phyloP scores from a whole-genome alignment of 2,329 filamentous ascomycete genomes.

The Colletotrichum incanum region DNA sequence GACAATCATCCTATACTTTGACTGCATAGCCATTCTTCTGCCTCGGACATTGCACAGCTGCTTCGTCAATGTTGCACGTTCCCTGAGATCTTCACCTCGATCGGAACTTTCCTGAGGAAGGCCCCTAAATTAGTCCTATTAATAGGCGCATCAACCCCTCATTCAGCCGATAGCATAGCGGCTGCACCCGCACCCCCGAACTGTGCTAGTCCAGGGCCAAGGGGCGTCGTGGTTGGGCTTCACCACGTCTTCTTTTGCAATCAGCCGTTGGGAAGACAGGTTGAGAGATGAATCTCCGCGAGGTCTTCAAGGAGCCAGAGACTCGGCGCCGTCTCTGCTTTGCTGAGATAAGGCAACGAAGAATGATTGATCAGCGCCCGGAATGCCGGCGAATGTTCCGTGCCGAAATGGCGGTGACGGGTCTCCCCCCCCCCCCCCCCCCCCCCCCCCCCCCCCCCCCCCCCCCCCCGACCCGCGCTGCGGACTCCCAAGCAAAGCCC shows the following conservation, averaged over 20 bases:
- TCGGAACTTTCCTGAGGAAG: conserved; percentile 20
- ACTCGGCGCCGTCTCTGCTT: not conserved
- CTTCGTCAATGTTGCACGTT: not conserved
- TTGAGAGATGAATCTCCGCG: not conserved
- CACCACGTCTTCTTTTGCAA: not conserved
- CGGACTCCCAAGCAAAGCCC: conserved; percentile 27
- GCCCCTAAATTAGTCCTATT: conserved; percentile 25
- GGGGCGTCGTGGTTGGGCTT: not conserved
- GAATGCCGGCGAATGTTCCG: conserved; percentile 40
- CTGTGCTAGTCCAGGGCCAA: not conserved
- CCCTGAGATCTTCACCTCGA: conserved; percentile 1
- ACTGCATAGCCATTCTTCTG: not conserved
- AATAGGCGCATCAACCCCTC: conserved; percentile 38
- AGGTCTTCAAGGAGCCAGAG: not conserved
- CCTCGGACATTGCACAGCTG: not conserved
- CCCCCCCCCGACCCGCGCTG: conserved; percentile 17
- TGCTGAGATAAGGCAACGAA: conserved; percentile 10
- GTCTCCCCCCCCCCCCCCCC: conserved; percentile 2
- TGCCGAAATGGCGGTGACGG: conserved; percentile 43
- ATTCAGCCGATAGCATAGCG: conserved; percentile 26
- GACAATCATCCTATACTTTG: not conserved
- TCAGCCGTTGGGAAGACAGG: not conserved
- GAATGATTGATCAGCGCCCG: conserved; percentile 38
- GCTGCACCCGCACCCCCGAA: conserved; percentile 34
- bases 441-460: not conserved